Conservation (phyloP, 768 basidiomycete genomes). For the Termitomyces heimii region DNA sequence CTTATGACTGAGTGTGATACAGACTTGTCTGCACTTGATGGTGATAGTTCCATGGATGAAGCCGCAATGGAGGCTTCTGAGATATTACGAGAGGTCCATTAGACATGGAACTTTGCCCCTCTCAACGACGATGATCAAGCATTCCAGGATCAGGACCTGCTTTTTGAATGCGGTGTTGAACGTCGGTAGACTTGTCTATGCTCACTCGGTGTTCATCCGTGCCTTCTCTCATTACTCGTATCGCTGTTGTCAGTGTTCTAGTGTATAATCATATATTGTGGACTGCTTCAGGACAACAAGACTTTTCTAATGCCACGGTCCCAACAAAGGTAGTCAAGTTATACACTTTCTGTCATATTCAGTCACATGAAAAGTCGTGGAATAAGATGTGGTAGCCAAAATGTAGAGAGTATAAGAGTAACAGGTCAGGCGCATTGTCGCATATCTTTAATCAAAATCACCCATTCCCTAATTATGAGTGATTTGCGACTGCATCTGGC, state of each 20-base stretch:
- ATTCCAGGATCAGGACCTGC: neutral
- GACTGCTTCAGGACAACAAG: too few species aligned
- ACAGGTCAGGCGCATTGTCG: too few species aligned
- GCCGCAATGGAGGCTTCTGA: neutral
- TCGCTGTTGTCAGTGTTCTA: neutral
- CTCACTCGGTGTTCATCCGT: too few species aligned
- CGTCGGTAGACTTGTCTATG: neutral
- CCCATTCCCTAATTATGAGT: conserved; percentile 17
- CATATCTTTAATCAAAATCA: neutral
- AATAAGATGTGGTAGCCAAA: too few species aligned
- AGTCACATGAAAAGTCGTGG: too few species aligned
- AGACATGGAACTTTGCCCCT: neutral
- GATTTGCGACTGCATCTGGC: conserved; percentile 37
- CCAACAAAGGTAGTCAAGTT: too few species aligned
- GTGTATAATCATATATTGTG: too few species aligned
- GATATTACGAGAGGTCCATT: neutral
- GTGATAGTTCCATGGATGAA: neutral
- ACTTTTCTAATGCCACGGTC: too few species aligned
- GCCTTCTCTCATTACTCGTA: neutral
- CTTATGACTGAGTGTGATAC: neutral
- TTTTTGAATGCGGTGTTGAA: neutral
- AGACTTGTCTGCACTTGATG: neutral
- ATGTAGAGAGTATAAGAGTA: too few species aligned
- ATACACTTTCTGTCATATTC: too few species aligned
- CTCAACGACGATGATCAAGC: neutral